Conservation (phyloP, 2,329 filamentous ascomycete genomes). For the Diplodia mutila region DNA sequence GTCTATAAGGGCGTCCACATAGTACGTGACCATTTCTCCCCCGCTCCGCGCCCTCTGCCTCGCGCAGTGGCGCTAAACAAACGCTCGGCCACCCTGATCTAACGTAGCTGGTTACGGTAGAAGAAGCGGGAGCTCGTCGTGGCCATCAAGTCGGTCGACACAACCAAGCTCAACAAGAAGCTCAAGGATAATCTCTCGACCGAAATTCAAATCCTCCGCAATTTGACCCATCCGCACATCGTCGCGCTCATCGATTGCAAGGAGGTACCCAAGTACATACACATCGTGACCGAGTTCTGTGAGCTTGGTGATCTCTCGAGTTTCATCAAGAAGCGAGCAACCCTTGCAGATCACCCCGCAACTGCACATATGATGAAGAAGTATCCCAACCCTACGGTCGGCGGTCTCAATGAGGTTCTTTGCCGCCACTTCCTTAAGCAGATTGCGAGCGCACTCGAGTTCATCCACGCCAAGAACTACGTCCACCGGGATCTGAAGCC, state of each 20-base stretch:
- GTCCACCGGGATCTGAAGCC: slow-evolving; percentile 98
- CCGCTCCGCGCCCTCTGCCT: neutral
- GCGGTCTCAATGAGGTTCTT: slow-evolving; percentile 95
- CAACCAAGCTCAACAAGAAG: slow-evolving; percentile 89
- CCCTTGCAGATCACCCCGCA: slow-evolving; percentile 75
- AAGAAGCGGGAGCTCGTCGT: slow-evolving; percentile 82
- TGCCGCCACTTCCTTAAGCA: slow-evolving; percentile 96
- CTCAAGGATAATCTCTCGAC: slow-evolving; percentile 93
- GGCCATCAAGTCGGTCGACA: slow-evolving; percentile 95
- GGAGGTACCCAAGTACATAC: slow-evolving; percentile 84
- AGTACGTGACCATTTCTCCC: slow-evolving; percentile 58
- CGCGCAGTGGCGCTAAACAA: neutral
- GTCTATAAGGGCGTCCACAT: slow-evolving; percentile 88
- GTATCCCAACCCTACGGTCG: slow-evolving; percentile 81
- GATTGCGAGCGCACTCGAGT: slow-evolving; percentile 86
- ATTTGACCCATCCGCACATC: slow-evolving; percentile 92
- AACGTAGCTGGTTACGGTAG: slow-evolving; percentile 49
- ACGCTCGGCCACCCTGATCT: slow-evolving; percentile 19
- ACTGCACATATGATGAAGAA: slow-evolving; percentile 90
- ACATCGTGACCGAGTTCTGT: slow-evolving; percentile 98
- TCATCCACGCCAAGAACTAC: slow-evolving; percentile 80
- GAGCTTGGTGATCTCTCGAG: slow-evolving; percentile 91
- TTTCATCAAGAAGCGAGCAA: slow-evolving; percentile 93
- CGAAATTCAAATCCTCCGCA: slow-evolving; percentile 95
- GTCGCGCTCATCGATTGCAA: slow-evolving; percentile 94